Evolutionary conservation across 371 early-diverging fungal genomes (phyloP), one percentile per base, ranked within the genome.

Genomic region (Capillidium heterosporum): DNA sequence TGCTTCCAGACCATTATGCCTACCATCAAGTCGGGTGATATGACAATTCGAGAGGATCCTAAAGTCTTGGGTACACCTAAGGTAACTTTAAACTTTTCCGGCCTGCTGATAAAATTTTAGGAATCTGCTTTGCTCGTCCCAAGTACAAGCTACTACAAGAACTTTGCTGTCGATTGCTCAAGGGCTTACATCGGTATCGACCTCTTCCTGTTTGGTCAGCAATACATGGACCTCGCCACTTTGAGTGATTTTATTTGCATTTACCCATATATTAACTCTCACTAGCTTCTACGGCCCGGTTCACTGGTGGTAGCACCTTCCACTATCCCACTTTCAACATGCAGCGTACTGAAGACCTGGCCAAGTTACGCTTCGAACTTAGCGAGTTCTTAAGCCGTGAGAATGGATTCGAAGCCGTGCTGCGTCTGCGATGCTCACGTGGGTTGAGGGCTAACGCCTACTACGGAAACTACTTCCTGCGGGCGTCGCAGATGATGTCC

Each of bases 301-400:
- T 83, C 66, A 98, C 98, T 0, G 98, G 97, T 35, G 99, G 99
- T 35, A 80, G 86, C 57, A 74, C 87, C 0, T 89, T 85, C 70
- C 89, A 89, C 69, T 99, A 98, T 65, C 96, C 98, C 46, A 84
- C 82, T 31, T 99, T 97, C 65, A 84, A 87, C 62, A 90, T 91
- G 0, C 73, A 75, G 4, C 79, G 91, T 57, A 69, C 82, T 0
- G 87, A 90, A 62, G 94, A 95, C 62, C 82, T 85, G 0, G 64
- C 81, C 62, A 95, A 95, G 61, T 85, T 97, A 65, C 74, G 82
- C 2, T 76, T 76, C 61, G 98, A 99, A 69, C 67, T 99, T 52
- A 65, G 76, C 1, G 82, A 87, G 52, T 82, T 87, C 64, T 67
- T 99, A 43, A 74, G 82, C 2, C 77, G 85, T 27, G 78, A 86